Evolutionary conservation across 768 basidiomycete species (phyloP), one percentile per base, ranked within the genome.

Genomic region (Russula brevipes): DNA sequence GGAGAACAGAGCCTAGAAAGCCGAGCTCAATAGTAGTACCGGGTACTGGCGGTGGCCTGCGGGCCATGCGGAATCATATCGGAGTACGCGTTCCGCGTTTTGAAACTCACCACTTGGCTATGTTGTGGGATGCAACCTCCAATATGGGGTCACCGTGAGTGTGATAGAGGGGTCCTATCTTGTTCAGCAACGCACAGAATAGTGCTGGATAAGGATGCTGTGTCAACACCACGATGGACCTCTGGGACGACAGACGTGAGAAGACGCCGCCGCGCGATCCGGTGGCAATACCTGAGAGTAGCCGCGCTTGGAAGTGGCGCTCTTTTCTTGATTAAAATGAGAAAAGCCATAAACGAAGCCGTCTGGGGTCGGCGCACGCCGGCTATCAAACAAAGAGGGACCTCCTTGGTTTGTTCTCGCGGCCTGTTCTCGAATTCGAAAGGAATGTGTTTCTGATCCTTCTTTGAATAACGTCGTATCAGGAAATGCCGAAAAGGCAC

Each of bases 401-500:
- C 54, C 42, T 11, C 54, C 72, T 62, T 60, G 74, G 65, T 42
- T 65, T 59, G 5, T 39, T 35, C 41, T 49, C 10, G 53, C 4
- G 33, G 31, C 33, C 14, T 73, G 68, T 56, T 80, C 77, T 69
- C 91, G 84, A 57, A 96, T 83, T 54, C 94, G 86, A 76, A 96
- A 96, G 0, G 91, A 93, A 73, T 96, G 93, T 1, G 81, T 79
- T 70, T 91, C 86, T 0, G 85, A 85, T 6, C 93, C 93, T 71
- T 95, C 87, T 51, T 90, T 86, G 61, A 92, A 92, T 59, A 91
- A 85, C 1, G 85, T 75, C 0, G 93, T 93, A 71, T 98, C 94
- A 0, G 94, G 94, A 70, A 98, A 94, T 1, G 92, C 85, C 7
- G 89, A 91, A 73, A 98, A 98, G 2, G 94, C 91, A 59, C 94